Conservation (phyloP, 257 asterid genomes). For the Buddleja alternifolia region DNA sequence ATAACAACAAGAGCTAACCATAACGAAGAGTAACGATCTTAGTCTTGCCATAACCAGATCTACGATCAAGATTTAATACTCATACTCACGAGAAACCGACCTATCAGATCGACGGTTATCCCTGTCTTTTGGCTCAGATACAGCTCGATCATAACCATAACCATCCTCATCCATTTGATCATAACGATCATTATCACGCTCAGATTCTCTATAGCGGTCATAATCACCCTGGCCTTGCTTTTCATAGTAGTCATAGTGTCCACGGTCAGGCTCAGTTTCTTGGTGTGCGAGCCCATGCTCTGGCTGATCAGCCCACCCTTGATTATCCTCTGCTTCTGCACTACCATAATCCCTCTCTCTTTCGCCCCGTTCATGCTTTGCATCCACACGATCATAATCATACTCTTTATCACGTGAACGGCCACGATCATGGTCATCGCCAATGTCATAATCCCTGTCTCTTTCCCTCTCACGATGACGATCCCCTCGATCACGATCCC, state of each 20-base stretch:
- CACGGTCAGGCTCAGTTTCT: conserved; percentile 52
- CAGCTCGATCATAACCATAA: conserved; percentile 61
- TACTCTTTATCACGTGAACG: conserved; percentile 57
- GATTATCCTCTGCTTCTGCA: conserved; percentile 54
- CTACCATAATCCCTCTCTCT: conserved; percentile 49
- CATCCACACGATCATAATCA: conserved; percentile 47
- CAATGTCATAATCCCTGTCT: conserved; percentile 48
- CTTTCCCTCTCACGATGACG: conserved; percentile 56
- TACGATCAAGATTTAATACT: conserved; percentile 21
- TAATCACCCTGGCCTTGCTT: conserved; percentile 50
- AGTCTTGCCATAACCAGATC: not conserved
- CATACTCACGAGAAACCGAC: conserved; percentile 58
- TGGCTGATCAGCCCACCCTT: conserved; percentile 52
- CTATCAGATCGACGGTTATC: conserved; percentile 58
- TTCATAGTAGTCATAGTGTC: conserved; percentile 64
- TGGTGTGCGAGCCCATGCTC: conserved; percentile 50
- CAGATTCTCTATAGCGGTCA: conserved; percentile 62
- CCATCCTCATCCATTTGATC: conserved; percentile 79
- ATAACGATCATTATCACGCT: conserved; percentile 60
- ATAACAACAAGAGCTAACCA: not conserved
- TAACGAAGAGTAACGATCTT: not conserved
- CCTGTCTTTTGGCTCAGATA: conserved; percentile 57
- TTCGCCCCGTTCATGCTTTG: conserved; percentile 46
- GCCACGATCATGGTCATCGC: conserved; percentile 55
- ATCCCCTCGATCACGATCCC: conserved; percentile 47